Evolutionary conservation across 2,329 filamentous ascomycete species (phyloP).

Genomic region (Dactylonectria estremocensis): DNA sequence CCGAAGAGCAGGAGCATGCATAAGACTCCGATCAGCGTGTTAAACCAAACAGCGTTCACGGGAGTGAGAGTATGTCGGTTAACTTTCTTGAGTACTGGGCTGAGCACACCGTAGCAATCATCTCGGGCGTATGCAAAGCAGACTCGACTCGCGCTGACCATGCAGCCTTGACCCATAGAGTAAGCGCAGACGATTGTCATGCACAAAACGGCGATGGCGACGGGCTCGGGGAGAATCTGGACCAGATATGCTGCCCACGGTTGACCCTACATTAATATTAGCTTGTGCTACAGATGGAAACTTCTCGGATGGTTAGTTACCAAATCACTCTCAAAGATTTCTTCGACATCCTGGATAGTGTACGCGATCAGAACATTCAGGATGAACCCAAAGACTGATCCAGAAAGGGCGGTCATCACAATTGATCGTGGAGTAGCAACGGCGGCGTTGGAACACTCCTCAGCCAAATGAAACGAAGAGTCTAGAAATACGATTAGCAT

Average conservation of each 20-base stretch:
- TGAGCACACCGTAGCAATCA: slow-evolving; percentile 31
- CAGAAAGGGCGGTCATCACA: slow-evolving; percentile 29
- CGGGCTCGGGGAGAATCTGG: slow-evolving; percentile 24
- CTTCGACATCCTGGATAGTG: slow-evolving; percentile 28
- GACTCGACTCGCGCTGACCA: slow-evolving; percentile 30
- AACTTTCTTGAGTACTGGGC: slow-evolving; percentile 25
- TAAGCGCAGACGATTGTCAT: slow-evolving; percentile 32
- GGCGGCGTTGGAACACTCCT: slow-evolving; percentile 33
- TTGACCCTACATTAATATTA: slow-evolving; percentile 21
- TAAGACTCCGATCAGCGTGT: slow-evolving; percentile 28
- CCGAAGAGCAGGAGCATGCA: slow-evolving; percentile 33
- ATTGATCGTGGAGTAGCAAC: slow-evolving; percentile 31
- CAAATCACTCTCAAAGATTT: slow-evolving; percentile 31
- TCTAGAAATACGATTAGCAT: slow-evolving; percentile 1
- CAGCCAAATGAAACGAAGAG: slow-evolving; percentile 29
- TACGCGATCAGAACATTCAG: slow-evolving; percentile 29
- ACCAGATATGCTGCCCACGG: slow-evolving; percentile 29
- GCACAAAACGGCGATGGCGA: slow-evolving; percentile 22
- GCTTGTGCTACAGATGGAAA: background rate
- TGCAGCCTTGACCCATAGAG: slow-evolving; percentile 31
- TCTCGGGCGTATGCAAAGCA: slow-evolving; percentile 33
- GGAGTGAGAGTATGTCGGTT: slow-evolving; percentile 27
- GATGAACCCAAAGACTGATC: slow-evolving; percentile 27
- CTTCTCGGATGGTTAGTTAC: background rate
- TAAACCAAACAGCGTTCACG: slow-evolving; percentile 33